Conservation (phyloP, 257 asterid genomes). For the Apocynum venetum region DNA sequence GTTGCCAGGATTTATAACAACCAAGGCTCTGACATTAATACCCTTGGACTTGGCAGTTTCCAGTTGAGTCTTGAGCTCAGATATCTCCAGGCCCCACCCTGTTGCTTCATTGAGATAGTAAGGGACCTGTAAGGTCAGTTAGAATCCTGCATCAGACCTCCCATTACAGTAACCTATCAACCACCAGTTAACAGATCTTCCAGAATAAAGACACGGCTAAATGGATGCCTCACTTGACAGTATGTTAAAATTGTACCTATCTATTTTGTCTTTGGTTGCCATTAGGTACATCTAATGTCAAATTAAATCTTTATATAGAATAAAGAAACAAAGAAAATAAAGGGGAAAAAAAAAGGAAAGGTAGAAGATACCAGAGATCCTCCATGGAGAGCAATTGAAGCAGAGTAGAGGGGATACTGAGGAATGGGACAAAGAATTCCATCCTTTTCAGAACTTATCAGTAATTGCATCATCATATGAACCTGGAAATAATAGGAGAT, state of each 20-base stretch:
- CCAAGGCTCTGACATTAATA: conserved; percentile 71
- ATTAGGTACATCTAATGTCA: not conserved
- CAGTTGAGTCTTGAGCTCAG: conserved; percentile 79
- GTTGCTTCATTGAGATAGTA: conserved; percentile 93
- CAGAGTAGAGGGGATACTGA: conserved; percentile 89
- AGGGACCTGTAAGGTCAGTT: conserved; percentile 59
- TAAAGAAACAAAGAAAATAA: not conserved
- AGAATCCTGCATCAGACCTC: conserved; percentile 17
- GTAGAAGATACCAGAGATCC: conserved; percentile 76
- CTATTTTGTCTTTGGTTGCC: not conserved
- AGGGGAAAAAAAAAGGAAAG: not conserved
- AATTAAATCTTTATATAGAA: not conserved
- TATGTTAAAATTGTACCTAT: not conserved
- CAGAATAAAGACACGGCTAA: not conserved
- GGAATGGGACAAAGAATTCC: conserved; percentile 98
- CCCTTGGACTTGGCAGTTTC: conserved; percentile 82
- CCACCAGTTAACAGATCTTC: not conserved
- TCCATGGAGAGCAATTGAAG: conserved; percentile 90
- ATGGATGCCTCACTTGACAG: not conserved
- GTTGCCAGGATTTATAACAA: conserved; percentile 96
- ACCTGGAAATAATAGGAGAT: conserved; percentile 45
- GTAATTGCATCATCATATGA: conserved; percentile 98
- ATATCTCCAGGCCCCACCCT: conserved; percentile 89
- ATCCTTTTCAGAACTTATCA: conserved; percentile 73
- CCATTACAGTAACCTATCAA: not conserved